Conservation (phyloP, 2,329 filamentous ascomycete species). For the Aphanocladium album region DNA sequence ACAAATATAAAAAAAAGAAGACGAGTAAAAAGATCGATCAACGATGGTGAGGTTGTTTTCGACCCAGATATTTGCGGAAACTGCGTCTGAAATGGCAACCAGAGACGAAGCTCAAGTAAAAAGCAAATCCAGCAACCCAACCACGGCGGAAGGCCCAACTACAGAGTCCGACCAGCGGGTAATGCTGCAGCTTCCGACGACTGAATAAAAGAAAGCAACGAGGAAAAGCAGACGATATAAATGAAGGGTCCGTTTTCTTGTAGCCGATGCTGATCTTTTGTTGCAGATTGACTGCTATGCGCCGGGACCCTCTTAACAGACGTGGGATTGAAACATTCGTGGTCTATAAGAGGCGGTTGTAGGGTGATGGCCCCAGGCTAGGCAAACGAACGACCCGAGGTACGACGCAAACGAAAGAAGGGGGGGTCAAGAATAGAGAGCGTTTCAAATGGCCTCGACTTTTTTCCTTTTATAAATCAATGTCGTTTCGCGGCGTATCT, state of each 20-base stretch:
- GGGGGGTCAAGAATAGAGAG: background rate
- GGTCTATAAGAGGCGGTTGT: background rate
- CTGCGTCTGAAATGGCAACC: background rate
- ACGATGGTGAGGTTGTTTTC: background rate
- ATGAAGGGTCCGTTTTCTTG: conserved; percentile 6
- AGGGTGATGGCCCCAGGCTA: background rate
- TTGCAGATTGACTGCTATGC: conserved; percentile 3
- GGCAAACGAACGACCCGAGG: background rate
- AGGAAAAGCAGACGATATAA: conserved; percentile 20
- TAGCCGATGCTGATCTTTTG: background rate
- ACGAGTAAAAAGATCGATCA: conserved; percentile 11
- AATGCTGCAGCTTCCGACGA: background rate
- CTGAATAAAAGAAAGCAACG: conserved; percentile 16
- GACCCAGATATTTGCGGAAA: background rate
- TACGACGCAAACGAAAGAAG: background rate
- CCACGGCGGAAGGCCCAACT: background rate
- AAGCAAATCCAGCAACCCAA: conserved; percentile 21
- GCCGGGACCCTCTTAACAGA: background rate
- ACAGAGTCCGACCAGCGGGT: background rate
- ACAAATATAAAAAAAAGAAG: conserved; percentile 18
- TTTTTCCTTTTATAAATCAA: too few species aligned
- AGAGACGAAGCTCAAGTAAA: conserved; percentile 18
- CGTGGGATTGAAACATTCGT: conserved; percentile 1
- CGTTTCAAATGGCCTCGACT: too few species aligned
- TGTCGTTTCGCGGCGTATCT: too few species aligned